Evolutionary conservation across 768 basidiomycete species (phyloP).

Genomic region (Paxillus ammoniavirescens): DNA sequence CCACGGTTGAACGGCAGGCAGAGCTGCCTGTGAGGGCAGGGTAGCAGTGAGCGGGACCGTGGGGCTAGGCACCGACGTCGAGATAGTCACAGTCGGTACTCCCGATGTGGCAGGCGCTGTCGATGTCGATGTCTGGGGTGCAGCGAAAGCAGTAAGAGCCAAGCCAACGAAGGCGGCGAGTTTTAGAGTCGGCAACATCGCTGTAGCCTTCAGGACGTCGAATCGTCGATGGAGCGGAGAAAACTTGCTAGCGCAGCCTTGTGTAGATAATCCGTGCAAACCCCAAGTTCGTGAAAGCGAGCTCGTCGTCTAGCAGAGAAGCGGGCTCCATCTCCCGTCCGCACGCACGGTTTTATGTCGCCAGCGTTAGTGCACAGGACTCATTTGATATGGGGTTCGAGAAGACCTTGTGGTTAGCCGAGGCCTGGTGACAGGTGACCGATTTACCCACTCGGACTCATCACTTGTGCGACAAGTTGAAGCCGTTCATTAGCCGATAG

Average conservation of each 20-base stretch:
- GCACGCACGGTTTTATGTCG: not conserved
- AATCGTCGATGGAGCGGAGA: not conserved
- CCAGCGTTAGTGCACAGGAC: not conserved
- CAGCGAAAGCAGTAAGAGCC: slow-evolving; percentile 14
- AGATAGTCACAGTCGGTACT: slow-evolving; percentile 40
- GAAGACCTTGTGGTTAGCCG: not conserved
- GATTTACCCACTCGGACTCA: not conserved
- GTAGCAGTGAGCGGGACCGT: slow-evolving; percentile 48
- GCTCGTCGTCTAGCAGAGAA: not conserved
- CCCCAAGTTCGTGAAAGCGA: not conserved
- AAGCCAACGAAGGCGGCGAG: slow-evolving; percentile 13
- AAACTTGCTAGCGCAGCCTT: not conserved
- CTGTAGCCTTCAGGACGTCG: not conserved
- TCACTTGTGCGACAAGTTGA: too few species aligned
- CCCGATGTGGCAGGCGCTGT: slow-evolving; percentile 16
- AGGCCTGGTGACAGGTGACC: slow-evolving; percentile 1
- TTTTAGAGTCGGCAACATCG: slow-evolving; percentile 33
- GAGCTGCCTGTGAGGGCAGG: slow-evolving; percentile 63
- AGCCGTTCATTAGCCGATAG: too few species aligned
- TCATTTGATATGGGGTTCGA: not conserved
- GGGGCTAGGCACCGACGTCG: slow-evolving; percentile 66
- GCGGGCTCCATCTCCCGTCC: not conserved
- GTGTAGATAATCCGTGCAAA: not conserved
- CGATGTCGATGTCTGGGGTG: slow-evolving; percentile 10
- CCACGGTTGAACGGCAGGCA: slow-evolving; percentile 75